Percentiles rank a stretch among this genome's conserved stretches.
Conservation (phyloP, 2,329 filamentous ascomycete genomes). For the Ophiostoma populinum region DNA sequence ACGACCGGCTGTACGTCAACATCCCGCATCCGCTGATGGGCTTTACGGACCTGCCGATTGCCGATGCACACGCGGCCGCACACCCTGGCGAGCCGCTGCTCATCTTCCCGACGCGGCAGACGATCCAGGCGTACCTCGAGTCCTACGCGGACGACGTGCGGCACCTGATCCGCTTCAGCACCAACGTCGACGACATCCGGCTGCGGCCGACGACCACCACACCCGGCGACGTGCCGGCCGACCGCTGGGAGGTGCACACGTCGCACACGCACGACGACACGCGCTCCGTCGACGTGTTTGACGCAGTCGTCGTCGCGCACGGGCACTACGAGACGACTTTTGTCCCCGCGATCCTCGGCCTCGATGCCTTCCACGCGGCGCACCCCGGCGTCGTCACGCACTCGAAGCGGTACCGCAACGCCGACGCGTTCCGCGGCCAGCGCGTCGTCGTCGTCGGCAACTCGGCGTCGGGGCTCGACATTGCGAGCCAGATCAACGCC, state of each 20-base stretch:
- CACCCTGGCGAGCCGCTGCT: conserved; percentile 22
- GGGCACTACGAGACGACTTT: conserved; percentile 58
- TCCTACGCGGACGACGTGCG: conserved; percentile 52
- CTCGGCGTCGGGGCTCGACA: conserved; percentile 69
- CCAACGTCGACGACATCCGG: conserved; percentile 46
- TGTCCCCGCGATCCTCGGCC: conserved; percentile 44
- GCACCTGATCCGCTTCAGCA: conserved; percentile 50
- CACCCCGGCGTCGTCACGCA: conserved; percentile 49
- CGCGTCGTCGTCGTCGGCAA: conserved; percentile 77
- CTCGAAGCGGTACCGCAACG: conserved; percentile 62
- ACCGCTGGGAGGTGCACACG: conserved; percentile 45
- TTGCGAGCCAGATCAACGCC: conserved; percentile 55
- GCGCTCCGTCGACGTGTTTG: conserved; percentile 32
- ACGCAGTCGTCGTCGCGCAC: conserved; percentile 59
- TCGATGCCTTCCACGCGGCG: conserved; percentile 38
- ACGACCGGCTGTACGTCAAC: conserved; percentile 70
- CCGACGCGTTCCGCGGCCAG: conserved; percentile 43
- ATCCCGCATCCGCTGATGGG: conserved; percentile 69
- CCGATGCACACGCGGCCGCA: conserved; percentile 21
- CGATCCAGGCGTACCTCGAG: conserved; percentile 58
- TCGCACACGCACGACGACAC: conserved; percentile 17
- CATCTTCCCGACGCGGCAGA: conserved; percentile 57
- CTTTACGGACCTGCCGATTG: conserved; percentile 55
- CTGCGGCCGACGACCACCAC: conserved; percentile 13
- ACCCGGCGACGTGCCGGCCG: too few species aligned